Conservation (phyloP, 495 filamentous ascomycete genomes). For the Hypoxylon fragiforme region DNA sequence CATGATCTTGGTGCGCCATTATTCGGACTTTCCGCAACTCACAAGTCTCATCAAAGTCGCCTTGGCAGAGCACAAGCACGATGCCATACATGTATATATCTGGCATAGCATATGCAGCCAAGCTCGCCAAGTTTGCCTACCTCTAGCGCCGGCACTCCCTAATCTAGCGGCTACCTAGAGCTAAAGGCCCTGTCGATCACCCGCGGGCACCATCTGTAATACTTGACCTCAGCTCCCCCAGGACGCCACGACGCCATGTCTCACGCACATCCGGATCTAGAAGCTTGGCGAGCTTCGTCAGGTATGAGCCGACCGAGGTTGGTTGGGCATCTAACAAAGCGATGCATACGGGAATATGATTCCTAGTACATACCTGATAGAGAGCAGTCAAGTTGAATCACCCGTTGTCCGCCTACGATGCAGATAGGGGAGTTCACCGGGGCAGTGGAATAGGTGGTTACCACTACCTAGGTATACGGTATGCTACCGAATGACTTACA, state of each 20-base stretch:
- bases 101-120: conserved; percentile 23
- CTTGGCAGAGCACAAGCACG: conserved; percentile 9
- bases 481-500: conserved; percentile 20
- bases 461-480: too few relatives aligned
- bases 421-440: conserved; percentile 1
- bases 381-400: too few relatives aligned
- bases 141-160: conserved; percentile 23
- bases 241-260: conserved; percentile 16
- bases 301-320: background rate
- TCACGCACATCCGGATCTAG: conserved; percentile 13
- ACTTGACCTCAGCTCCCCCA: conserved; percentile 15
- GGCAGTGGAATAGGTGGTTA: background rate
- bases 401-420: too few relatives aligned
- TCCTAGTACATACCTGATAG: background rate
- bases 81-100: too few relatives aligned
- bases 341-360: too few relatives aligned
- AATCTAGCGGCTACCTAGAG: conserved; percentile 12
- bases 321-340: too few relatives aligned
- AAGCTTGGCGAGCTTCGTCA: conserved; percentile 7
- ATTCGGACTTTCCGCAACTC: conserved; percentile 20
- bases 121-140: conserved; percentile 20
- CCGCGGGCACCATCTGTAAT: conserved; percentile 19
- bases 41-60: background rate
- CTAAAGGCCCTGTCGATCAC: conserved; percentile 31
- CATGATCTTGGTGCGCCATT: background rate